These are phyloP conservation scores for Xanthoconium purpureum DNA, from an alignment of 768 basidiomycete genomes.

Conservation along the genomic window DNA sequence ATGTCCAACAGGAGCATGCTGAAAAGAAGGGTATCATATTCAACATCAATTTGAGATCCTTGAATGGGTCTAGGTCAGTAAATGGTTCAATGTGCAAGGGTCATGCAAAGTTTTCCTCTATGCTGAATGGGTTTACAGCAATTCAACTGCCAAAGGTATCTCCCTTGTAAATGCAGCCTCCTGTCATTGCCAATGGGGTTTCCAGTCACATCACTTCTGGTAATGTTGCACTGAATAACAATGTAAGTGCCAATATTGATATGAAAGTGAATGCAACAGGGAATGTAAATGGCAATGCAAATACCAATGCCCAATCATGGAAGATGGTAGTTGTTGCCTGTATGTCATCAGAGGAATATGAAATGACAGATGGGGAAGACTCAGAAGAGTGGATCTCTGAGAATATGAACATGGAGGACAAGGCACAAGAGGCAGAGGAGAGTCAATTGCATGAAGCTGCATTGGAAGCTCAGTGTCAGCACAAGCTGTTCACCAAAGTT, in stretches of 20 bases:
- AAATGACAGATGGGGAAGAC: constrained; percentile 54
- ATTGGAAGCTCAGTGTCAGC: constrained; percentile 60
- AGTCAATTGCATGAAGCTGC: constrained; percentile 51
- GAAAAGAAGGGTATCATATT: too few relatives aligned
- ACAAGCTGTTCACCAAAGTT: constrained; percentile 62
- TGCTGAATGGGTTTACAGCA: constrained; percentile 9
- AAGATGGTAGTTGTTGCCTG: constrained; percentile 47
- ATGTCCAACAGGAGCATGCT: constrained; percentile 11
- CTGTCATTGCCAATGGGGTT: constrained; percentile 18
- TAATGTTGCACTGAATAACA: not conserved
- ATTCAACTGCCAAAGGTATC: constrained; percentile 9
- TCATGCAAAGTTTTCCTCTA: too few relatives aligned
- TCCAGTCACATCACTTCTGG: constrained; percentile 1
- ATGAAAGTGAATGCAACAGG: too few relatives aligned
- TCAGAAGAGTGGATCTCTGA: constrained; percentile 65
- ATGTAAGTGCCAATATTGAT: not conserved
- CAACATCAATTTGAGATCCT: too few relatives aligned
- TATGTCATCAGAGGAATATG: constrained; percentile 45
- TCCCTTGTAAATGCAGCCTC: constrained; percentile 13
- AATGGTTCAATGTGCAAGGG: too few relatives aligned
- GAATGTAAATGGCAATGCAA: not conserved
- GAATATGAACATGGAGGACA: constrained; percentile 41
- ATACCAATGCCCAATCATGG: constrained; percentile 11
- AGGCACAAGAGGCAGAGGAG: constrained; percentile 31
- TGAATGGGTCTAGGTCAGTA: too few relatives aligned